Conservation (phyloP, 208 protist genomes). For the Wallacemonas collosoma region DNA sequence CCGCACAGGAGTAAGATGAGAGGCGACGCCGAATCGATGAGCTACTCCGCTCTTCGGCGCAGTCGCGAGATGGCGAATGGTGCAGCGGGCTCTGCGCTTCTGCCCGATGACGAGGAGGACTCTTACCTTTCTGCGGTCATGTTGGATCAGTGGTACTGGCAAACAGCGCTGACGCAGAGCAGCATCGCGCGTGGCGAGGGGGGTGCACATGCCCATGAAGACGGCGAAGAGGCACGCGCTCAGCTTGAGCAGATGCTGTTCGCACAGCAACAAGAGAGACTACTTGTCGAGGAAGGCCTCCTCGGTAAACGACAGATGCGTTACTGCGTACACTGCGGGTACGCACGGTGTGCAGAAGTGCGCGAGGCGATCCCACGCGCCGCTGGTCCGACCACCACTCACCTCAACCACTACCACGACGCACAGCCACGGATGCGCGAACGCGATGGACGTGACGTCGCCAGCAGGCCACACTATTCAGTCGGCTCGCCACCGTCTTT, state of each 20-base stretch:
- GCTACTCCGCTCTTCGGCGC: too few relatives aligned
- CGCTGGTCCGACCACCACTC: too few relatives aligned
- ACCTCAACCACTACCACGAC: too few relatives aligned
- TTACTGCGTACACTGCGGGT: conserved; percentile 28
- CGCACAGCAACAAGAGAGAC: conserved; percentile 7
- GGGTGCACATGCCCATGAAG: background rate
- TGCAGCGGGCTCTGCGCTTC: conserved; percentile 12
- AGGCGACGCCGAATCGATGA: too few relatives aligned
- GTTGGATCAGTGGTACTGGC: conserved; percentile 5
- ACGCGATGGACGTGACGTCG: too few relatives aligned
- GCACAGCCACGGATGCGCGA: too few relatives aligned
- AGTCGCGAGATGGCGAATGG: too few relatives aligned
- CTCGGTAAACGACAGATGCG: conserved; percentile 44
- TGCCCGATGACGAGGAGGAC: conserved; percentile 17
- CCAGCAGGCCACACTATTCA: too few relatives aligned
- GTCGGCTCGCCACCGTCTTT: too few relatives aligned
- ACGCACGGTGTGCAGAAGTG: conserved; percentile 35
- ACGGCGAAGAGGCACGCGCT: background rate
- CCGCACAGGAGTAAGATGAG: too few relatives aligned
- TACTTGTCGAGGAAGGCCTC: conserved; percentile 28
- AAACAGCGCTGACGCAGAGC: background rate
- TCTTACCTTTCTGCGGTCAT: conserved; percentile 19
- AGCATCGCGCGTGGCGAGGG: background rate
- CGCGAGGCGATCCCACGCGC: conserved; percentile 20
- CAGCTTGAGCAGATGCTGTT: background rate